Evolutionary conservation across 768 basidiomycete genomes (phyloP).

Genomic region (Tricholomella constricta): DNA sequence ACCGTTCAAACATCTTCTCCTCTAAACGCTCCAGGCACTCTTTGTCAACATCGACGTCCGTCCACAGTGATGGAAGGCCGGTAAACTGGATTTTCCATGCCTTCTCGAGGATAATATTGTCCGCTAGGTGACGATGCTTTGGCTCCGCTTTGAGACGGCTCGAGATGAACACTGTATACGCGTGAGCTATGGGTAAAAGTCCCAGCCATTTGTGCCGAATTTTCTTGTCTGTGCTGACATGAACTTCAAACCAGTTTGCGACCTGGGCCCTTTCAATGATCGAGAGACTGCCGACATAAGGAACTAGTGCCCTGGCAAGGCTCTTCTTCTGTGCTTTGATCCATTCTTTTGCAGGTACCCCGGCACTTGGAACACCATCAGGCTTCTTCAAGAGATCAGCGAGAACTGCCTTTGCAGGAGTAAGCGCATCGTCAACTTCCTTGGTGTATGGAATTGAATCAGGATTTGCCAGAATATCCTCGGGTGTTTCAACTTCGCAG

Average conservation of each 20-base stretch:
- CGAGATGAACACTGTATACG: conserved; percentile 3
- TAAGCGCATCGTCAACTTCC: neutral
- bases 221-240: conserved; percentile 3
- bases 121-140: neutral
- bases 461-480: conserved; percentile 2
- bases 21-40: conserved; percentile 10
- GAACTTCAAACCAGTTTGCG: conserved; percentile 7
- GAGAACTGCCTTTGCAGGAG: neutral
- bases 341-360: neutral
- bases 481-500: neutral
- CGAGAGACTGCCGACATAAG: neutral
- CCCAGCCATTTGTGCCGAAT: neutral
- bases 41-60: conserved; percentile 4
- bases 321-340: neutral
- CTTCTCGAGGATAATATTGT: neutral
- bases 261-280: neutral
- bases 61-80: neutral
- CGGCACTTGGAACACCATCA: neutral
- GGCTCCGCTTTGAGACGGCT: conserved; percentile 1
- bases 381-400: neutral
- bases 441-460: neutral
- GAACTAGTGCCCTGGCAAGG: neutral
- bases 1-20: conserved; percentile 17
- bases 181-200: conserved; percentile 1
- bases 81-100: neutral